phyloP scores from a whole-genome alignment of 257 asterid species.

The Ajuga chamaepitys region DNA sequence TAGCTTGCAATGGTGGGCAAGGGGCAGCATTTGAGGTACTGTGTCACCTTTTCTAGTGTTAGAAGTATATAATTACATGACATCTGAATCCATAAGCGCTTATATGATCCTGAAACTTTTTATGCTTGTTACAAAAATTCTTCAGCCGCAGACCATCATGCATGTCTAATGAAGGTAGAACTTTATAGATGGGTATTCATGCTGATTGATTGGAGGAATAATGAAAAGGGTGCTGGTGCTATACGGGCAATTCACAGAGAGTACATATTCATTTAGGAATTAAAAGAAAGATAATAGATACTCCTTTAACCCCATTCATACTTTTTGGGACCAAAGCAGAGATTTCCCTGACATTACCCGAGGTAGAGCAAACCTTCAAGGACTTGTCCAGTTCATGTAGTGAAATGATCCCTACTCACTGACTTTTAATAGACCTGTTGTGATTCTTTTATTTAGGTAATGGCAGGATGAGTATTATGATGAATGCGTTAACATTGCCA shows the following conservation, averaged over 20 bases:
- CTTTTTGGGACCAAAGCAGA: background rate
- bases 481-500: background rate
- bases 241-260: background rate
- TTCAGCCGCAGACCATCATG: background rate
- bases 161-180: background rate
- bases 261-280: background rate
- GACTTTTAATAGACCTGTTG: background rate
- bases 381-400: background rate
- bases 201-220: background rate
- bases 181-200: conserved; percentile 1
- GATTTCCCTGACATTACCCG: background rate
- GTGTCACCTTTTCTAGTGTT: conserved; percentile 11
- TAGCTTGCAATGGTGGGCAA: conserved; percentile 99
- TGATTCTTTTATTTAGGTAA: background rate
- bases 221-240: conserved; percentile 1
- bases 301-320: background rate
- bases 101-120: conserved; percentile 2
- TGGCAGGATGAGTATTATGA: background rate
- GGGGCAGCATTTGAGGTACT: conserved; percentile 98
- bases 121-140: conserved; percentile 8
- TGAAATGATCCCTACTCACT: background rate
- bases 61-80: background rate
- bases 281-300: background rate
- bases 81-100: background rate
- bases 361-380: background rate